phyloP scores from a whole-genome alignment of 2,329 filamentous ascomycete genomes.

The Aureobasidium sp. region DNA sequence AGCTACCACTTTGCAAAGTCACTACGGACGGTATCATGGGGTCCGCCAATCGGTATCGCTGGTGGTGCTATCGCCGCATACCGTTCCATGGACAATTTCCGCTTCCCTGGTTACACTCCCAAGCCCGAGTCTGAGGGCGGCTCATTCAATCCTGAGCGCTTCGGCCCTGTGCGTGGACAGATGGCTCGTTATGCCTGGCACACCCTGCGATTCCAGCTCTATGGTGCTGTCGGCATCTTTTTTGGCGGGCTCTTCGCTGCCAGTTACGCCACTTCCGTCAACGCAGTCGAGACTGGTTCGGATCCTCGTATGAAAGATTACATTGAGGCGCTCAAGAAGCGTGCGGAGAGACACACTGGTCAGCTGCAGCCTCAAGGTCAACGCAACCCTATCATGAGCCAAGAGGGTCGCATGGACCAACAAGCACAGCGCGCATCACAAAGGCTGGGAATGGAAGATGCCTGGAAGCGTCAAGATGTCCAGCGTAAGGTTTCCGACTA shows the following conservation, averaged over 20 bases:
- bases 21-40: slow-evolving; percentile 34
- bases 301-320: slow-evolving; percentile 38
- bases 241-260: slow-evolving; percentile 29
- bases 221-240: slow-evolving; percentile 27
- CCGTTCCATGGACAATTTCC: slow-evolving; percentile 28
- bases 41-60: slow-evolving; percentile 29
- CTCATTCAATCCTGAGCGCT: slow-evolving; percentile 34
- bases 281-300: slow-evolving; percentile 29
- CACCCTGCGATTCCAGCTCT: slow-evolving; percentile 25
- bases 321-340: slow-evolving; percentile 30
- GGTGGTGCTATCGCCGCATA: slow-evolving; percentile 31
- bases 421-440: slow-evolving; percentile 15
- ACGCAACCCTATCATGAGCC: slow-evolving; percentile 13
- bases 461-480: slow-evolving; percentile 10
- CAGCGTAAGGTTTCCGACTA: slow-evolving; percentile 13
- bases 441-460: slow-evolving; percentile 1
- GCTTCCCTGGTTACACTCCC: slow-evolving; percentile 39
- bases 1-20: slow-evolving; percentile 34
- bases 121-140: slow-evolving; percentile 30
- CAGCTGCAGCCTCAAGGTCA: slow-evolving; percentile 14
- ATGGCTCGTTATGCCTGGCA: slow-evolving; percentile 30
- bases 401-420: slow-evolving; percentile 16
- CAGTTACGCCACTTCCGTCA: slow-evolving; percentile 29
- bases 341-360: slow-evolving; percentile 21
- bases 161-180: slow-evolving; percentile 28